phyloP scores from a whole-genome alignment of 2,329 filamentous ascomycete species.

The Hysterium pulicare region DNA sequence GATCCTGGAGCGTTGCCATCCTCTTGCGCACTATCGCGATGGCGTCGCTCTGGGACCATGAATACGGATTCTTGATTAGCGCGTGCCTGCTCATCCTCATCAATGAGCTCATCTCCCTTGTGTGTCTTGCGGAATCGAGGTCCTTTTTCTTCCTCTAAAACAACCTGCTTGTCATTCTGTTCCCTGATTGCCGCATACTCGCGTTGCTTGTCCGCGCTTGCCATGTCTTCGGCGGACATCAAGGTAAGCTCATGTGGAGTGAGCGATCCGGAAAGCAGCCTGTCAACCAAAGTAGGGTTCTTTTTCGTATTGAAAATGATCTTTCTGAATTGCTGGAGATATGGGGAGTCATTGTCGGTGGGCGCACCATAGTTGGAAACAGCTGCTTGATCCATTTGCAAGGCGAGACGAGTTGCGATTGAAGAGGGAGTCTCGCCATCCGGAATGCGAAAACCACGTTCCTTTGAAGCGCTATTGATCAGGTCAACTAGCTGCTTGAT shows the following conservation, averaged over 20 bases:
- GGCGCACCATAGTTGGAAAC: conserved; percentile 55
- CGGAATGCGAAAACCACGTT: conserved; percentile 60
- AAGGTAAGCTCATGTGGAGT: conserved; percentile 73
- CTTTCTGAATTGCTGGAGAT: conserved; percentile 66
- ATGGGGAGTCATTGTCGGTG: conserved; percentile 41
- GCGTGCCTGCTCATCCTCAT: conserved; percentile 55
- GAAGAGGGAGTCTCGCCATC: conserved; percentile 62
- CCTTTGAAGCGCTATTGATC: conserved; percentile 65
- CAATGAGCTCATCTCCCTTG: conserved; percentile 89
- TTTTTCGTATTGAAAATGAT: conserved; percentile 85
- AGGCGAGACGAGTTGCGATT: conserved; percentile 66
- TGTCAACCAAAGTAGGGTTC: conserved; percentile 73
- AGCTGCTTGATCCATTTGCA: conserved; percentile 74
- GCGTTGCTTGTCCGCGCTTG: conserved; percentile 81
- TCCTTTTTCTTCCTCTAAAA: conserved; percentile 68
- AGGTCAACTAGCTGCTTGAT: conserved; percentile 66
- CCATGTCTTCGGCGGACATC: conserved; percentile 89
- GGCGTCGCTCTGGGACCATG: conserved; percentile 16
- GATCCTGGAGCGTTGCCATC: conserved; percentile 16
- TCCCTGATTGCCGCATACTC: conserved; percentile 75
- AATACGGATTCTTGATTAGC: conserved; percentile 27
- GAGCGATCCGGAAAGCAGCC: conserved; percentile 69
- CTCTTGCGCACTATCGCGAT: conserved; percentile 24
- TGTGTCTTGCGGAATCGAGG: conserved; percentile 85
- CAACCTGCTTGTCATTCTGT: conserved; percentile 76